Percentiles rank a stretch among this genome's conserved stretches.
These are phyloP conservation scores for Ophiostoma novo-ulmi DNA, from an alignment of 2,329 filamentous ascomycete species.

Conservation along the genomic window DNA sequence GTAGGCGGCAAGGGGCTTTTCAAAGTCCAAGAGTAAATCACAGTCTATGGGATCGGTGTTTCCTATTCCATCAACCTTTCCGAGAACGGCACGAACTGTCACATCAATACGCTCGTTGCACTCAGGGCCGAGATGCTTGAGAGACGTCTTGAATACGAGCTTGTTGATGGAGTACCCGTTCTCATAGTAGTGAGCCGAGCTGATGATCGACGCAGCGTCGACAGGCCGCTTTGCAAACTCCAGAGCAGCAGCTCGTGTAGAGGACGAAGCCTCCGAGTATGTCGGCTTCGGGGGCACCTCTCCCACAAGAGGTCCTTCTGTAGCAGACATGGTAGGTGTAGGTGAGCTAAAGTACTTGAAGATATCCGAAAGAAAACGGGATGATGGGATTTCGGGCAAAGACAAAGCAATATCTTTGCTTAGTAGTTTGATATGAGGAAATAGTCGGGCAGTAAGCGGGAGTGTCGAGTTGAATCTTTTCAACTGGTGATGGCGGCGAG, in stretches of 20 bases:
- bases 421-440: background rate
- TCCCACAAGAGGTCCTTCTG: background rate
- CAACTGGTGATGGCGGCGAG: background rate
- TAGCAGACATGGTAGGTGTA: background rate
- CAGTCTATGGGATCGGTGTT: background rate
- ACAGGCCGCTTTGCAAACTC: background rate
- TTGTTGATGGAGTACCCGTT: background rate
- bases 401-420: background rate
- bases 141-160: background rate
- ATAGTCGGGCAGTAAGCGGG: background rate
- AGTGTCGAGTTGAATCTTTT: background rate
- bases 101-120: background rate
- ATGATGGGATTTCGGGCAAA: background rate
- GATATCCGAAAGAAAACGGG: background rate
- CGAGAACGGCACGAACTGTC: background rate
- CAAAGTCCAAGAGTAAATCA: background rate
- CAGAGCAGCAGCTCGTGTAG: background rate
- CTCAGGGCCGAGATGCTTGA: background rate
- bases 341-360: background rate
- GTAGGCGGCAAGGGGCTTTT: constrained; percentile 43
- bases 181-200: background rate
- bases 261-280: background rate
- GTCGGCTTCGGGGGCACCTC: background rate
- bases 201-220: background rate
- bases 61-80: background rate